phyloP scores from a whole-genome alignment of 2,329 filamentous ascomycete species.

The Pyrenophora teres region DNA sequence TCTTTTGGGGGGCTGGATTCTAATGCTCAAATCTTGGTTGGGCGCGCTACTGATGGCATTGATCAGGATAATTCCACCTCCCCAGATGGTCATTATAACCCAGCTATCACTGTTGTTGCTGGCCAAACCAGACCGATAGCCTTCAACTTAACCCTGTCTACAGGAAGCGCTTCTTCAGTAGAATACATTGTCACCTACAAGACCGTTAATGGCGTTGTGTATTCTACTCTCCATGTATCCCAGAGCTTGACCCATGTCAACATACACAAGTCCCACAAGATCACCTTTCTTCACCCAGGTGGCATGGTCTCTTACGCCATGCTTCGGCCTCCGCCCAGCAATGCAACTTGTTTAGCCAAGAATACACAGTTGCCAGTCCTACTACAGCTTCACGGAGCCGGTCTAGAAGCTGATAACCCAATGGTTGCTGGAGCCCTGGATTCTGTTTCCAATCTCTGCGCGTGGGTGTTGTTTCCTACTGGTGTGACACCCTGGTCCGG shows the following conservation, averaged over 20 bases:
- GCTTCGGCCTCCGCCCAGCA: constrained; percentile 57
- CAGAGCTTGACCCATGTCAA: constrained; percentile 32
- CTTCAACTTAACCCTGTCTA: constrained; percentile 40
- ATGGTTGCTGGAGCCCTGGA: constrained; percentile 56
- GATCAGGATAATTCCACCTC: constrained; percentile 14
- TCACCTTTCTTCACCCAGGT: constrained; percentile 60
- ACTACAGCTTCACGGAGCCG: constrained; percentile 61
- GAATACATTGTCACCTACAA: constrained; percentile 36
- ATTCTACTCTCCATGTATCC: constrained; percentile 27
- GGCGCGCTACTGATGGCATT: constrained; percentile 11
- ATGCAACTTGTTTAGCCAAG: constrained; percentile 36
- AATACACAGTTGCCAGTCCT: constrained; percentile 52
- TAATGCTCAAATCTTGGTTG: constrained; percentile 19
- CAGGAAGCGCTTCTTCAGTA: constrained; percentile 30
- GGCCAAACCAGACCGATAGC: constrained; percentile 51
- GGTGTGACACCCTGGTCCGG: constrained; percentile 64
- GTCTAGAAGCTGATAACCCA: constrained; percentile 58
- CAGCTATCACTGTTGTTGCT: constrained; percentile 29
- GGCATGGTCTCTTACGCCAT: constrained; percentile 63
- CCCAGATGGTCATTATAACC: not conserved
- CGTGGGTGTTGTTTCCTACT: constrained; percentile 61
- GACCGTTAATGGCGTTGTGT: constrained; percentile 8
- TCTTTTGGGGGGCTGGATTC: constrained; percentile 11
- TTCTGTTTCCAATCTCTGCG: constrained; percentile 56
- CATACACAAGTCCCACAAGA: constrained; percentile 55